These are phyloP conservation scores for Phytophthora aleatoria DNA, from an alignment of 352 stramenopile genomes.

Conservation along the genomic window DNA sequence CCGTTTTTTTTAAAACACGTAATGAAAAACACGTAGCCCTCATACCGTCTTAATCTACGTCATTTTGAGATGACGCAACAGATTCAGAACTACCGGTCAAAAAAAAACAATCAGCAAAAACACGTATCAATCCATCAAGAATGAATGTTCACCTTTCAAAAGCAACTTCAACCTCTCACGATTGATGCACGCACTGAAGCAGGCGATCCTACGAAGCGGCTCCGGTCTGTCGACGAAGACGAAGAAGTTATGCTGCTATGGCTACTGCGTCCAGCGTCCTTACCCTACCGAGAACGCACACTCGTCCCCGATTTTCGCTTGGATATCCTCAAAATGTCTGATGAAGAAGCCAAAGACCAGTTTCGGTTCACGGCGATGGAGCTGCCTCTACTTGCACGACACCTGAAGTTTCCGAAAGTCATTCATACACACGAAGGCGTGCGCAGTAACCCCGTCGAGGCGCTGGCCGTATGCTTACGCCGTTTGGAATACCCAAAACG, in stretches of 20 bases:
- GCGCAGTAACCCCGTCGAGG: neutral
- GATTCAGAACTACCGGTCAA: too few species aligned
- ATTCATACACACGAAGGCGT: neutral
- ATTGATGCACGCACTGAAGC: too few species aligned
- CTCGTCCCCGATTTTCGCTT: slow-evolving; percentile 11
- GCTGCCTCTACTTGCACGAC: neutral
- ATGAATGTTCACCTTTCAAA: too few species aligned
- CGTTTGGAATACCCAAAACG: neutral
- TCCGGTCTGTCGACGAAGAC: neutral
- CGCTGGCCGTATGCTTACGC: neutral
- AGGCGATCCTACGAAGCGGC: neutral
- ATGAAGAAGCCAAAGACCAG: slow-evolving; percentile 12
- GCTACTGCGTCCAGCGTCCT: neutral
- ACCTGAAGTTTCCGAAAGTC: neutral
- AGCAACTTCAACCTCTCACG: too few species aligned
- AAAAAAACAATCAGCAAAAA: too few species aligned
- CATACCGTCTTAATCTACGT: too few species aligned
- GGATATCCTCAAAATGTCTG: slow-evolving; percentile 3
- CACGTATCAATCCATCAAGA: too few species aligned
- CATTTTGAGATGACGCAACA: too few species aligned
- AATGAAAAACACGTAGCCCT: too few species aligned
- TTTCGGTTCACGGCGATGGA: slow-evolving; percentile 5
- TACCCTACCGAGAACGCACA: slow-evolving; percentile 3
- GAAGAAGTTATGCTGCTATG: neutral
- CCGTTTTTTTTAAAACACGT: too few species aligned